Conservation (phyloP, 768 basidiomycete species). For the Leccinum sublutescens region DNA sequence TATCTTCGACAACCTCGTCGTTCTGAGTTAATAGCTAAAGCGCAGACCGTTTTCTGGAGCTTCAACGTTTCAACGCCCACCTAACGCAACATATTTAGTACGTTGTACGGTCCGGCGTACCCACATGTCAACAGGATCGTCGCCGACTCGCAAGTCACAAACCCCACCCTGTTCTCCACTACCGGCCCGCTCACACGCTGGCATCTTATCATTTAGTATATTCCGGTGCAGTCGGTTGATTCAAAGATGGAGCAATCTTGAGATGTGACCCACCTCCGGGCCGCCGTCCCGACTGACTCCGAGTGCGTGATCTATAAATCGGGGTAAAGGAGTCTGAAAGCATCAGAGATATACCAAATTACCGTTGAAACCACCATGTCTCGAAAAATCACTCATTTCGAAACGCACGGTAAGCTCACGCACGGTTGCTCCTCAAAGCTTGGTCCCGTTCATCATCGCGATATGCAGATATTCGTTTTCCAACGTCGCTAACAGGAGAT, state of each 20-base stretch:
- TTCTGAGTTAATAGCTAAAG: background rate
- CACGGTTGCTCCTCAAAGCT: background rate
- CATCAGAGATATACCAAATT: background rate
- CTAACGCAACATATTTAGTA: background rate
- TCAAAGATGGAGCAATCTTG: background rate
- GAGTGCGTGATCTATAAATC: slow-evolving; percentile 1
- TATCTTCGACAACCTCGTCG: too few relatives aligned
- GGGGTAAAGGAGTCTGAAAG: background rate
- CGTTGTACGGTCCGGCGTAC: background rate
- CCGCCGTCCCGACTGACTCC: slow-evolving; percentile 14
- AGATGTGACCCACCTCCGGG: slow-evolving; percentile 2
- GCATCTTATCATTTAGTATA: background rate
- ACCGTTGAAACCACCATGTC: slow-evolving; percentile 17
- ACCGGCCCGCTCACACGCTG: background rate
- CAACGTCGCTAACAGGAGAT: slow-evolving; percentile 87
- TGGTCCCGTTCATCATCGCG: background rate
- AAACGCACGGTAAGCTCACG: slow-evolving; percentile 52
- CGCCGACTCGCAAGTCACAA: background rate
- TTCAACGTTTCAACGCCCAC: background rate
- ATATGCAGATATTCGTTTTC: slow-evolving; percentile 79
- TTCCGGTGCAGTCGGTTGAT: background rate
- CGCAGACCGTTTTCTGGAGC: background rate
- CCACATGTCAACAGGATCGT: background rate
- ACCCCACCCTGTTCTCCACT: background rate
- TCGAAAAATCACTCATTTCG: slow-evolving; percentile 51